Evolutionary conservation across 805 yeast genomes (phyloP).

Genomic region (Priceomyces carsonii): DNA sequence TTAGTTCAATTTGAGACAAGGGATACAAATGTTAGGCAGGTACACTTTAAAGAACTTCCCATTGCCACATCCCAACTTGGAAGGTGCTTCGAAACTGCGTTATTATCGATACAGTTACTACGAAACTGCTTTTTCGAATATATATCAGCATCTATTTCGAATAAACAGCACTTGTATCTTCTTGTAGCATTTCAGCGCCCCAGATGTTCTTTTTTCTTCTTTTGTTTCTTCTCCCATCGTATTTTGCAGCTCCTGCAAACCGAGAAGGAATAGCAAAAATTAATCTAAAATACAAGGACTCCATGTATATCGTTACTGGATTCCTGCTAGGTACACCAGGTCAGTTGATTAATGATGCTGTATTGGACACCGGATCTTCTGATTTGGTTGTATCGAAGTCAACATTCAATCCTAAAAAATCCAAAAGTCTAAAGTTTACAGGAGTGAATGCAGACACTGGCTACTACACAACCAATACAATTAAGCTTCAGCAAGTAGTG

Average conservation of each 20-base stretch:
- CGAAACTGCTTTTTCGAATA: no score
- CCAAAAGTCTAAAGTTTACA: slow-evolving; percentile 10
- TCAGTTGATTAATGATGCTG: slow-evolving; percentile 9
- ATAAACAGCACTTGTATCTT: no score
- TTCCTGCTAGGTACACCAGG: slow-evolving; percentile 14
- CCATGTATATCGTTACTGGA: slow-evolving; percentile 12
- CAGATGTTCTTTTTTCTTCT: not conserved
- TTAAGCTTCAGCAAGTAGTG: slow-evolving; percentile 3
- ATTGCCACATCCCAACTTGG: slow-evolving; percentile 7
- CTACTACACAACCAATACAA: slow-evolving; percentile 8
- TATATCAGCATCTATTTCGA: no score
- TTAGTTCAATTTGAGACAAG: no score
- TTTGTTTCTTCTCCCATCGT: not conserved
- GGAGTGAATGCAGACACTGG: slow-evolving; percentile 4
- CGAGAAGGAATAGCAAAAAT: slow-evolving; percentile 1
- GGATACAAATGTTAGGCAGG: no score
- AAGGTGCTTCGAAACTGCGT: slow-evolving; percentile 5
- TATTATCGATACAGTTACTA: no score
- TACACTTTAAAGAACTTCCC: no score
- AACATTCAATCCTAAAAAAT: slow-evolving; percentile 4
- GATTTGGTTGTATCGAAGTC: slow-evolving; percentile 10
- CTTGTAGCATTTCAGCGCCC: no score
- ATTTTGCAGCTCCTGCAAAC: slow-evolving; percentile 4
- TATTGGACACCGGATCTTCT: slow-evolving; percentile 21
- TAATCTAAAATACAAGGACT: slow-evolving; percentile 2